These are phyloP conservation scores for Ajuga reptans DNA, from an alignment of 305 asterid genomes.

Conservation along the genomic window DNA sequence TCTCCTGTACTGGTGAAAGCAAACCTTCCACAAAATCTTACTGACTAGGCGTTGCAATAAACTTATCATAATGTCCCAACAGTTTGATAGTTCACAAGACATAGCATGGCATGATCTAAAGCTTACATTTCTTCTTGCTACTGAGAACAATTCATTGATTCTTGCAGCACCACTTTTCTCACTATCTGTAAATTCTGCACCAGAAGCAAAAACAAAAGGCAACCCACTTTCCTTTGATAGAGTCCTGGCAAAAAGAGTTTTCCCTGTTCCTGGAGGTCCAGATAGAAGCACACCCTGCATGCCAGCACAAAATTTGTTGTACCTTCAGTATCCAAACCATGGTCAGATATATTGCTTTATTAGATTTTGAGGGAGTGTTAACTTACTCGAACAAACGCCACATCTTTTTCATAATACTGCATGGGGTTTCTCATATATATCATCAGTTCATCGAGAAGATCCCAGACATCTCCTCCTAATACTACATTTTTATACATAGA, in stretches of 20 bases:
- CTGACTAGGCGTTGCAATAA: not conserved
- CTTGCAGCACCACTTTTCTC: constrained; percentile 94
- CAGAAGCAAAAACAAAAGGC: constrained; percentile 98
- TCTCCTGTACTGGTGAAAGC: not conserved
- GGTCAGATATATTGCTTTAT: constrained; percentile 8
- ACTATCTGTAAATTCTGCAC: constrained; percentile 95
- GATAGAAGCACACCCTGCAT: constrained; percentile 93
- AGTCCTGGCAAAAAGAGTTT: constrained; percentile 94
- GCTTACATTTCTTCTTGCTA: constrained; percentile 94
- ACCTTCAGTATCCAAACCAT: constrained; percentile 9
- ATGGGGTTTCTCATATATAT: constrained; percentile 90
- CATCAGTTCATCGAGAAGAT: constrained; percentile 95
- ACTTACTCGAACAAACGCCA: constrained; percentile 91
- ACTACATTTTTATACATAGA: constrained; percentile 89
- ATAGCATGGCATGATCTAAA: constrained; percentile 14
- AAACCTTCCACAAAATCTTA: constrained; percentile 8
- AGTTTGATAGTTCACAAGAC: constrained; percentile 5
- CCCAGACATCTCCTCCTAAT: constrained; percentile 99
- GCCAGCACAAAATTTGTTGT: constrained; percentile 11
- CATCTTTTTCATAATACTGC: constrained; percentile 87
- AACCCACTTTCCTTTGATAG: constrained; percentile 88
- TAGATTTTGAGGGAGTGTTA: constrained; percentile 18
- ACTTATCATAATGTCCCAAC: constrained; percentile 5
- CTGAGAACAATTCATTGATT: constrained; percentile 73
- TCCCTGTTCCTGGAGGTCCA: constrained; percentile 99